Evolutionary conservation across 2,329 filamentous ascomycete genomes (phyloP).

Genomic region (Epichloe baconii): DNA sequence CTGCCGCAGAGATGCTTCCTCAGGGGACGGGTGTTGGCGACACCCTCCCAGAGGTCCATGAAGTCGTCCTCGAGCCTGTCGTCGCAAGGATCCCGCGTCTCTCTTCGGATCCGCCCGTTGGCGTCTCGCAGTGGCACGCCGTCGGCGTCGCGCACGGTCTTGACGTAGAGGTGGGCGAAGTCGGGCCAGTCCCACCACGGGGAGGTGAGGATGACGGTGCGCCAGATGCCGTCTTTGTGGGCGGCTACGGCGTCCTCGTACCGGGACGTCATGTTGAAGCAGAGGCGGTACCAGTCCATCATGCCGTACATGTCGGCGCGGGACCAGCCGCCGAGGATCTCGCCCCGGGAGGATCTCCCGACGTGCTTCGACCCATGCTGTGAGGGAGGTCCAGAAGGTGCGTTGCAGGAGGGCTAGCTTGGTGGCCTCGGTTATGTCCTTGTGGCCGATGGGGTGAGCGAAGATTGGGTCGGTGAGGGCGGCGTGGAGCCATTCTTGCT

Average conservation of each 20-base stretch:
- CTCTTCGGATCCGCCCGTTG: conserved; percentile 4
- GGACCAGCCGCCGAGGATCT: conserved; percentile 13
- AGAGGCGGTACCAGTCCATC: conserved; percentile 18
- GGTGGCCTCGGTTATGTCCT: no score
- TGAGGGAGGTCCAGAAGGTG: conserved; percentile 6
- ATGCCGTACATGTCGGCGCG: conserved; percentile 14
- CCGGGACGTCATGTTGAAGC: conserved; percentile 9
- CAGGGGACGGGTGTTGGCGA: conserved; percentile 12
- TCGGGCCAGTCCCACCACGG: conserved; percentile 16
- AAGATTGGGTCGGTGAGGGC: no score
- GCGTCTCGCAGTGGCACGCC: no score
- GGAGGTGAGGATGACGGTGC: conserved; percentile 11
- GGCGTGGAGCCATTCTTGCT: no score
- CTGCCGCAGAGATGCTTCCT: conserved; percentile 9
- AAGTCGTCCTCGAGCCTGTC: conserved; percentile 14
- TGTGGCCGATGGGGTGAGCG: no score
- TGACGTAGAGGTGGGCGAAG: conserved; percentile 11
- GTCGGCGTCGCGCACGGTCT: conserved; percentile 5
- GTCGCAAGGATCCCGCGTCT: conserved; percentile 4
- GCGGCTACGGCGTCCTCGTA: conserved; percentile 9
- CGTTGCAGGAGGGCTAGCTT: no score
- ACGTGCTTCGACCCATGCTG: conserved; percentile 13
- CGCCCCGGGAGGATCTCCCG: conserved; percentile 8
- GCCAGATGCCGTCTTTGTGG: conserved; percentile 15
- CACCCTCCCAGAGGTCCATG: conserved; percentile 12